Base-by-base conservation (phyloP, 805 yeast species). In the Candida ponderosae region DNA sequence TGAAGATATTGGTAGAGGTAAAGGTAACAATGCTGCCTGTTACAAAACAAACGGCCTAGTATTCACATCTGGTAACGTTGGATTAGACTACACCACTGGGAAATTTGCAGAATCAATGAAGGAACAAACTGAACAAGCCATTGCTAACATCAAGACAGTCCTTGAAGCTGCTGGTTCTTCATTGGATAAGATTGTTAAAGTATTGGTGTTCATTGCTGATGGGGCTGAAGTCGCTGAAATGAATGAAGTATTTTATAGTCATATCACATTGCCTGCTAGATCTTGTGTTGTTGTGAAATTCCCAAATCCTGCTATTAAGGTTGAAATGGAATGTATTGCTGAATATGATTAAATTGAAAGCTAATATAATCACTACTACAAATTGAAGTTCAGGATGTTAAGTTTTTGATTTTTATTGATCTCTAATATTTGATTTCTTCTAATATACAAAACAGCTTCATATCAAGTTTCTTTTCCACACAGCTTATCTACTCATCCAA, bases 261-360 rank as follows among this genome's bases (percentile, higher is more conserved):
- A 57, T 43, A 63, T 71, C 51, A 58, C 59, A 4, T 55, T 59
- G 36, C 77, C 77, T 15, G 71, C 72, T 6, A 61, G 77, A 56
- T 61, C 68, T 28, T 70, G 75, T 53, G 61, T 71, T 18, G 59
- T 66, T 6, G 29, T 18, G 6, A 27, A 24, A n/a, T 32, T 32
- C 6, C 21, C 21, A 45, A 62, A 68, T 46, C 57, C 65, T 6
- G 46, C 54, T 13, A 43, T 71, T 38, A 64, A 66, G 45, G 65
- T 71, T 29, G 77, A 71, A 46, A 49, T 71, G 40, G 76, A 71
- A 46, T 65, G 65, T 33, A 56, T 70, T 45, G 68, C 70, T n/a
- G 28, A 24, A 6, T 24, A 24, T 13, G n/a, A n/a, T n/a, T n/a
- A n/a, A n/a, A n/a, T n/a, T n/a, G n/a, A n/a, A n/a, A n/a, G n/a